phyloP scores from a whole-genome alignment of 768 basidiomycete genomes.

The Mrakia hoshinonis region DNA sequence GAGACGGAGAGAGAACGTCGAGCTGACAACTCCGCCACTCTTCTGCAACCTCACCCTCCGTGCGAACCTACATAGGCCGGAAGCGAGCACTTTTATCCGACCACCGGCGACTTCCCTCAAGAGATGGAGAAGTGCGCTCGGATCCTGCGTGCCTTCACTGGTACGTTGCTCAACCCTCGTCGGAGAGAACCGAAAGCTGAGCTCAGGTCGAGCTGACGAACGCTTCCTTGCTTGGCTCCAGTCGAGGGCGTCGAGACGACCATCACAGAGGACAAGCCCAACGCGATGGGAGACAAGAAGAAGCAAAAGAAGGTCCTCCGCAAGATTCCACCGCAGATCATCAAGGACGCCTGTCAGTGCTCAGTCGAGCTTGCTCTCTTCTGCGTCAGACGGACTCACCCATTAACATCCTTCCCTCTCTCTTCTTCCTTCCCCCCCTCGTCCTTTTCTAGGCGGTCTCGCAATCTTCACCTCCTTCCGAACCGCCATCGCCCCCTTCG shows the following conservation, averaged over 20 bases:
- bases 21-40: neutral
- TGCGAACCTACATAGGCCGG: slow-evolving; percentile 32
- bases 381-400: neutral
- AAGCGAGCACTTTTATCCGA: slow-evolving; percentile 40
- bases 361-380: neutral
- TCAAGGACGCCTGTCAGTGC: slow-evolving; percentile 3
- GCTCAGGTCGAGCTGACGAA: neutral
- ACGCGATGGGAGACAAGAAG: slow-evolving; percentile 25
- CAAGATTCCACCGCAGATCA: slow-evolving; percentile 38
- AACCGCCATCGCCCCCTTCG: slow-evolving; percentile 40
- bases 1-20: neutral
- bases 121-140: slow-evolving; percentile 41
- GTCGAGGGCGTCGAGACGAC: slow-evolving; percentile 30
- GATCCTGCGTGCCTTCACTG: slow-evolving; percentile 40
- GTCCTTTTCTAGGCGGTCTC: slow-evolving; percentile 32
- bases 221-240: neutral
- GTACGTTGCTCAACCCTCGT: slow-evolving; percentile 32
- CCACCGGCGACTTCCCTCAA: slow-evolving; percentile 34
- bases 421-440: neutral
- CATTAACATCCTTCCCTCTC: neutral
- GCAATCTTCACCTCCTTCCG: slow-evolving; percentile 41
- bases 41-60: neutral
- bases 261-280: slow-evolving; percentile 26
- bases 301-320: slow-evolving; percentile 37
- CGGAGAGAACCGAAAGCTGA: neutral